A percentile compares a stretch with the other conserved stretches of the same genome.
These are phyloP conservation scores for Citrullus colocynthis DNA, from an alignment of 306 rosid genomes.

Conservation along the genomic window DNA sequence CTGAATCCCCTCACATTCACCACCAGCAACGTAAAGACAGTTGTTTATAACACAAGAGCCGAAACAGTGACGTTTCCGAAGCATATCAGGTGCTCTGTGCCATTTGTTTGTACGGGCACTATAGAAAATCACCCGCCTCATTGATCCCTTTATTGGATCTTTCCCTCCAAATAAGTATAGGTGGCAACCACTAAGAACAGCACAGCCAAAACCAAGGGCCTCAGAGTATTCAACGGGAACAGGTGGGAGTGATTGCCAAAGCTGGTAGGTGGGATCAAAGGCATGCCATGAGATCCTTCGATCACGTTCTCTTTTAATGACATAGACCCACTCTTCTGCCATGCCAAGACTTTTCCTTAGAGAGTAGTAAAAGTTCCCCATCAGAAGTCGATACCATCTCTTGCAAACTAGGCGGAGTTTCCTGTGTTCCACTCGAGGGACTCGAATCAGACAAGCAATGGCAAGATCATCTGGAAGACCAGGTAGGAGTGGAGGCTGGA, in stretches of 20 bases:
- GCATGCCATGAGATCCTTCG: constrained; percentile 93
- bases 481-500: constrained; percentile 91
- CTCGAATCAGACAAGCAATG: constrained; percentile 90
- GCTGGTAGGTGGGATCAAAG: constrained; percentile 87
- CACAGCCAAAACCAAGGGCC: constrained; percentile 96
- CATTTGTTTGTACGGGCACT: constrained; percentile 91
- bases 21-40: constrained; percentile 96
- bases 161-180: constrained; percentile 93
- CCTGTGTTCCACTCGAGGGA: constrained; percentile 83
- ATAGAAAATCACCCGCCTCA: constrained; percentile 97
- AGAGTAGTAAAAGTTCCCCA: constrained; percentile 91
- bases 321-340: constrained; percentile 99
- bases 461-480: constrained; percentile 99
- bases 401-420: constrained; percentile 91
- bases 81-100: constrained; percentile 98
- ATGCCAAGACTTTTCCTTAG: constrained; percentile 92
- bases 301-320: constrained; percentile 93
- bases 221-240: constrained; percentile 92
- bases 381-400: constrained; percentile 83
- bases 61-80: constrained; percentile 83
- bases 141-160: constrained; percentile 79
- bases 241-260: constrained; percentile 98
- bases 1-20: constrained; percentile 97
- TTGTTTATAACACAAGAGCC: constrained; percentile 94
- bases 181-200: constrained; percentile 97